These are phyloP conservation scores for Chrysoporthe puriensis DNA, from an alignment of 2,329 filamentous ascomycete species.

Conservation along the genomic window DNA sequence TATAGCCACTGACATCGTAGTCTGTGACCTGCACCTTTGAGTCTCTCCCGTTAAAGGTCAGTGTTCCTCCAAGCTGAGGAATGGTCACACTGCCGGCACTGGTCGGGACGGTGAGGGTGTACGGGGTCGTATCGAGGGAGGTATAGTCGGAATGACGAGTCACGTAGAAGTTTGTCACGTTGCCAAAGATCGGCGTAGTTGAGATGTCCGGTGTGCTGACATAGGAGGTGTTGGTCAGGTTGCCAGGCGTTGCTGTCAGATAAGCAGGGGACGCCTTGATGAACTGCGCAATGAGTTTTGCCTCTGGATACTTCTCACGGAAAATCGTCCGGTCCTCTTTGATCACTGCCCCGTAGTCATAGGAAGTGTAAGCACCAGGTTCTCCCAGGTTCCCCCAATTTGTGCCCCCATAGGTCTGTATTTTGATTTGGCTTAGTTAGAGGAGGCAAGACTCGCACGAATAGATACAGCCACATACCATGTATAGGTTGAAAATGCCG, in stretches of 20 bases:
- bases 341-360: conserved; percentile 63
- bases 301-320: conserved; percentile 78
- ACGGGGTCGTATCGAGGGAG: conserved; percentile 58
- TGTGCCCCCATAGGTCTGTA: conserved; percentile 71
- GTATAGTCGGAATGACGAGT: conserved; percentile 69
- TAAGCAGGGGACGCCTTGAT: conserved; percentile 73
- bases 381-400: conserved; percentile 84
- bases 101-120: conserved; percentile 66
- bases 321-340: conserved; percentile 69
- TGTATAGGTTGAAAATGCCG: conserved; percentile 74
- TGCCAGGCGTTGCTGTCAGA: conserved; percentile 60
- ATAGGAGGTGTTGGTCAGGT: conserved; percentile 51
- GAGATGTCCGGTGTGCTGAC: conserved; percentile 59
- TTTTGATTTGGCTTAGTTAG: neutral
- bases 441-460: neutral
- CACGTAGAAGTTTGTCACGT: conserved; percentile 64
- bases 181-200: conserved; percentile 63
- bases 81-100: conserved; percentile 60
- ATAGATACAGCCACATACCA: conserved; percentile 51
- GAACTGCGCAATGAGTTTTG: conserved; percentile 78
- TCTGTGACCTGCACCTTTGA: conserved; percentile 71
- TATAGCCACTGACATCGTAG: conserved; percentile 63
- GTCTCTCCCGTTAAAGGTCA: conserved; percentile 65
- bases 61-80: conserved; percentile 59
- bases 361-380: conserved; percentile 64